These are phyloP conservation scores for Phytophthora pisi DNA, from an alignment of 352 stramenopile genomes.

Conservation along the genomic window DNA sequence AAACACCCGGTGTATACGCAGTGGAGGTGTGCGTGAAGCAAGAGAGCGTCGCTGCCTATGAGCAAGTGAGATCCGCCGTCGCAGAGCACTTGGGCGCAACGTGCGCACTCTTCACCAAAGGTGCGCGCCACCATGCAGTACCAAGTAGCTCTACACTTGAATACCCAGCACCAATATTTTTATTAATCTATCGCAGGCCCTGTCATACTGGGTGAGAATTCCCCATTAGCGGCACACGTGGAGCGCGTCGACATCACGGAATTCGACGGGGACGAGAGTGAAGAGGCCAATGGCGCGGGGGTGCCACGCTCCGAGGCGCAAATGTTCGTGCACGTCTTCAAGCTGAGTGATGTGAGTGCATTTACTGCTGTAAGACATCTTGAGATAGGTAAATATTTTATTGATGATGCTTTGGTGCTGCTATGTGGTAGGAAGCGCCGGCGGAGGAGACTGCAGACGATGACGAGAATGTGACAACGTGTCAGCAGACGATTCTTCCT, in stretches of 20 bases:
- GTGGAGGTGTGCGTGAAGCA: conserved; percentile 63
- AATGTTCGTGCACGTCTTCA: conserved; percentile 75
- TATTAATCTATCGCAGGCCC: conserved; percentile 28
- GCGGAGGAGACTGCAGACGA: conserved; percentile 80
- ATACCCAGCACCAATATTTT: neutral
- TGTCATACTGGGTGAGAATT: conserved; percentile 28
- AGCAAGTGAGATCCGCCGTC: conserved; percentile 34
- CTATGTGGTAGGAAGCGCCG: conserved; percentile 49
- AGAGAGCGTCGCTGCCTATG: conserved; percentile 54
- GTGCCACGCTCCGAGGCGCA: conserved; percentile 45
- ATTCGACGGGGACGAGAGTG: conserved; percentile 29
- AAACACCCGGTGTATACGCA: conserved; percentile 15
- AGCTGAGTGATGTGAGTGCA: conserved; percentile 59
- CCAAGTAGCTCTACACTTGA: neutral
- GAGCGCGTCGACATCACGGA: conserved; percentile 50
- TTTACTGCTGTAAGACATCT: neutral
- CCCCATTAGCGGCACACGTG: conserved; percentile 42
- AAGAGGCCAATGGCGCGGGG: neutral
- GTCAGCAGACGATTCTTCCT: conserved; percentile 77
- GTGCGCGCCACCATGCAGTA: conserved; percentile 5
- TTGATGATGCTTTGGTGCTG: neutral
- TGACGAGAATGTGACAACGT: conserved; percentile 83
- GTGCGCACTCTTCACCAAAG: conserved; percentile 36
- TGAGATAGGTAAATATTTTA: neutral
- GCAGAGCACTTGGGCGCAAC: conserved; percentile 35